These are phyloP conservation scores for Pythium folliculosum DNA, from an alignment of 352 stramenopile genomes.

Conservation along the genomic window DNA sequence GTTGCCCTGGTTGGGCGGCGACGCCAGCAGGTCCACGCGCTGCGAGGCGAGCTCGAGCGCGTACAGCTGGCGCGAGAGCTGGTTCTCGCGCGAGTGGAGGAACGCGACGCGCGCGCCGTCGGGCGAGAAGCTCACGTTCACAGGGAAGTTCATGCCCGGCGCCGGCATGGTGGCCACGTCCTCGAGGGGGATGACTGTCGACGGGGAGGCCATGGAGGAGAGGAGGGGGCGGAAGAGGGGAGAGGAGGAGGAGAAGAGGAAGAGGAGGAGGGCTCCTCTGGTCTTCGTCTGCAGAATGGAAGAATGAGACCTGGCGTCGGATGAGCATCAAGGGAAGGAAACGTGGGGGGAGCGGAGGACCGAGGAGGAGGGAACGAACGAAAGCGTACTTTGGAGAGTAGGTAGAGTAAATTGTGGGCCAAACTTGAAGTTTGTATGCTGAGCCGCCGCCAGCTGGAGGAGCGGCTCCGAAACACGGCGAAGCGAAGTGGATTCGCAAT, in stretches of 20 bases:
- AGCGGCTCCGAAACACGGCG: conserved; percentile 2
- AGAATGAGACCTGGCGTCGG: conserved; percentile 12
- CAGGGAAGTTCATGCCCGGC: conserved; percentile 77
- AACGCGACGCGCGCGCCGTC: conserved; percentile 85
- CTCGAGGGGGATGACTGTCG: conserved; percentile 71
- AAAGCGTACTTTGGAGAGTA: conserved; percentile 16
- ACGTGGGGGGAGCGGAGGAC: conserved; percentile 6
- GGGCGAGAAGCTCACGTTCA: conserved; percentile 84
- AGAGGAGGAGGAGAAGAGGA: not conserved
- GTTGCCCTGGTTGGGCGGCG: conserved; percentile 73
- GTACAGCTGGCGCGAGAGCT: conserved; percentile 86
- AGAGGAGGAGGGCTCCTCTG: not conserved
- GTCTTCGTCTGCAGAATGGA: conserved; percentile 17
- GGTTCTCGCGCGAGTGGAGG: conserved; percentile 79
- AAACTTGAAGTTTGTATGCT: conserved; percentile 21
- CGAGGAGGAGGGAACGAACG: not conserved
- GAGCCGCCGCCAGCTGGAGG: not conserved
- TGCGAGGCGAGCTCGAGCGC: conserved; percentile 67
- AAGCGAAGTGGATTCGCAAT: conserved; percentile 15
- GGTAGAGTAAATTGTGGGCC: not conserved
- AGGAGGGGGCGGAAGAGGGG: not conserved
- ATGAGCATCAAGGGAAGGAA: conserved; percentile 1
- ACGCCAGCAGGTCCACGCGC: conserved; percentile 61
- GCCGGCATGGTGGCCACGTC: conserved; percentile 88
- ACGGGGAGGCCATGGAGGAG: conserved; percentile 14